Base-by-base conservation (phyloP, 306 rosid species). In the Medicago lupulina region DNA sequence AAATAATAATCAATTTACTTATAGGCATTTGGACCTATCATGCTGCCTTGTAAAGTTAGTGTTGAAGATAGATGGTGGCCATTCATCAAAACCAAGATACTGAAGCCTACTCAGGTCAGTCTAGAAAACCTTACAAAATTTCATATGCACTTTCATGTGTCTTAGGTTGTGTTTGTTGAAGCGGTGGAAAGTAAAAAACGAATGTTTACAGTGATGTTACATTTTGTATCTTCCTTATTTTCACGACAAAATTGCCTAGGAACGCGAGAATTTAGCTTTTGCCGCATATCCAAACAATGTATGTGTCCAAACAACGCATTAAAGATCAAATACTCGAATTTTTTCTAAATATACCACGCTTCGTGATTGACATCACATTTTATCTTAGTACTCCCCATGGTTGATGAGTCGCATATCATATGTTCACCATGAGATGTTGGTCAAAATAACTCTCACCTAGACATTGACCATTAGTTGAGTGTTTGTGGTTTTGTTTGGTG, bases 41-140 rank as follows among this genome's bases (percentile, higher is more conserved):
- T 93, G 96, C 97, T 95, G 99, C 86, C 93, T 90, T 28, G 93
- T 90, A 71, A 92, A 92, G 86, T 80, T 97, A 80, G 97, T 92
- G 97, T 87, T 7, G 99, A 95, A 87, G 97, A 95, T 83, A 86
- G 97, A 80, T 92, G 96, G 96, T 95, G 99, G 97, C 96, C 96
- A 8, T 80, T 79, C 76, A 71, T 95, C 68, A 89, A 90, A 80
- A 92, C 97, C 31, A 83, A 79, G 83, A 85, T 92, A 78, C 99
- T 96, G 6, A 92, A 90, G 87, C 96, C 96, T 76, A 87, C 92
- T 75, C 95, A 83, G 99, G 99, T 95, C 67, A 85, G 88, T 77
- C 58, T 75, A 41, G 49, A 44, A 63, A 82, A 81, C 62, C 67
- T 72, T n/a, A n/a, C n/a, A n/a, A n/a, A n/a, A n/a, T n/a, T n/a